These are phyloP conservation scores for Peterozyma toletana DNA, from an alignment of 805 yeast species.

Conservation along the genomic window DNA sequence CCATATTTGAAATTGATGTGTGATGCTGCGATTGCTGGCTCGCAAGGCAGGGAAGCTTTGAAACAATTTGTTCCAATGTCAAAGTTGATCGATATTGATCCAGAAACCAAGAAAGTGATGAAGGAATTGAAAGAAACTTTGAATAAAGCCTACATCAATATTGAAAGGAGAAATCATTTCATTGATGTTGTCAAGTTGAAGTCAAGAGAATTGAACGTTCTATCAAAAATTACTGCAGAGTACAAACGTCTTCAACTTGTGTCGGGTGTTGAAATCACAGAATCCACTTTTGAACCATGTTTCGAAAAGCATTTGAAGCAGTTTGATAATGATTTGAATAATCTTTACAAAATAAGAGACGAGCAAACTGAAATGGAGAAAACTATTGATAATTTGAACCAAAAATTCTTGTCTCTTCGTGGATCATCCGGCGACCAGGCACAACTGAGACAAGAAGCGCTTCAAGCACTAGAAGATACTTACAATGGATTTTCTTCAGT, in stretches of 20 bases:
- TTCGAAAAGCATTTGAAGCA: slow-evolving; percentile 34
- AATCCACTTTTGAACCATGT: slow-evolving; percentile 26
- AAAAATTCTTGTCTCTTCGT: slow-evolving; percentile 14
- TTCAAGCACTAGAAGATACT: slow-evolving; percentile 45
- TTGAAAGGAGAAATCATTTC: slow-evolving; percentile 30
- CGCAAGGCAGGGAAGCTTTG: slow-evolving; percentile 24
- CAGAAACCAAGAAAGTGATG: slow-evolving; percentile 22
- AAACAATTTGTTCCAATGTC: slow-evolving; percentile 31
- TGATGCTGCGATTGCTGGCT: slow-evolving; percentile 18
- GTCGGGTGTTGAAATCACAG: slow-evolving; percentile 15
- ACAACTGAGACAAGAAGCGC: slow-evolving; percentile 32
- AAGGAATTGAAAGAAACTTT: slow-evolving; percentile 29
- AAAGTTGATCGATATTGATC: slow-evolving; percentile 25
- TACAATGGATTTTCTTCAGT: slow-evolving; percentile 49
- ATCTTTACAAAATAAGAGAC: slow-evolving; percentile 32
- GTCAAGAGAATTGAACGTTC: slow-evolving; percentile 36
- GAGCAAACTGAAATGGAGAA: slow-evolving; percentile 31
- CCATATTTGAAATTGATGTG: slow-evolving; percentile 32
- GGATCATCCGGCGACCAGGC: background rate
- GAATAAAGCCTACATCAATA: slow-evolving; percentile 22
- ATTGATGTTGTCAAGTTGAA: slow-evolving; percentile 35
- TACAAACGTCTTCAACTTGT: slow-evolving; percentile 24
- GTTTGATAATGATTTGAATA: slow-evolving; percentile 43
- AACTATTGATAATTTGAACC: slow-evolving; percentile 26
- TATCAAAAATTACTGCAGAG: slow-evolving; percentile 45